Percentiles rank a stretch among this genome's conserved stretches.
Conservation (phyloP, 2,329 filamentous ascomycete species). For the Exophiala oligosperma region DNA sequence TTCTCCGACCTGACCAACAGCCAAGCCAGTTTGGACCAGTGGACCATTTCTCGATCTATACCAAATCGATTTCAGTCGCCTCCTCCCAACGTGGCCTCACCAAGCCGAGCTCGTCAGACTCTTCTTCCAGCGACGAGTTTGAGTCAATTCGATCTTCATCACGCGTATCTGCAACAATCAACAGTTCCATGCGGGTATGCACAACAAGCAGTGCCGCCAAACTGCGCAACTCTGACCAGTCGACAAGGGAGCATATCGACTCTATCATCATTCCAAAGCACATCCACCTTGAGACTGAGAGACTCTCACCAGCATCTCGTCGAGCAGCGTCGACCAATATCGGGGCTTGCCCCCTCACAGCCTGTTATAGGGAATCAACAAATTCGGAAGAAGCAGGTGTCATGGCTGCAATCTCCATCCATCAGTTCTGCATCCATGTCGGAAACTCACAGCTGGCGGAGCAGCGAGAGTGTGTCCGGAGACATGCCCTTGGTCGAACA, state of each 20-base stretch:
- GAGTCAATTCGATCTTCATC: constrained; percentile 23
- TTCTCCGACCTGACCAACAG: constrained; percentile 15
- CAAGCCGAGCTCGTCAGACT: constrained; percentile 8
- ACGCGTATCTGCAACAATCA: constrained; percentile 23
- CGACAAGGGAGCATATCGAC: constrained; percentile 22
- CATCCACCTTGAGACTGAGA: constrained; percentile 22
- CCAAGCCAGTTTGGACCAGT: constrained; percentile 20
- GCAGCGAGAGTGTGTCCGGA: background rate
- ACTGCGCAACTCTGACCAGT: constrained; percentile 14
- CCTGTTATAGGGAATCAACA: background rate
- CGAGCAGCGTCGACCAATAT: background rate
- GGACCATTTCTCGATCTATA: constrained; percentile 16
- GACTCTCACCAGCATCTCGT: constrained; percentile 17
- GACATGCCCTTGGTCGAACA: constrained; percentile 26
- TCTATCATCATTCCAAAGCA: constrained; percentile 15
- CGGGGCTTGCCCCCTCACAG: background rate
- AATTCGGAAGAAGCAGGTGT: constrained; percentile 18
- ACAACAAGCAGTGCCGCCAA: constrained; percentile 11
- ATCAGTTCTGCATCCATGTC: constrained; percentile 11
- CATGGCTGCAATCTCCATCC: constrained; percentile 21
- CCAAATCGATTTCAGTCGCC: constrained; percentile 16
- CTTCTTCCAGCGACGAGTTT: constrained; percentile 25
- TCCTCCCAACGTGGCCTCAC: background rate
- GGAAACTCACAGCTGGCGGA: background rate
- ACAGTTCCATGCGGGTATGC: constrained; percentile 9